A percentile compares a stretch with the other conserved stretches of the same genome.
phyloP scores from a whole-genome alignment of 768 basidiomycete species.

The Naganishia randhawae region DNA sequence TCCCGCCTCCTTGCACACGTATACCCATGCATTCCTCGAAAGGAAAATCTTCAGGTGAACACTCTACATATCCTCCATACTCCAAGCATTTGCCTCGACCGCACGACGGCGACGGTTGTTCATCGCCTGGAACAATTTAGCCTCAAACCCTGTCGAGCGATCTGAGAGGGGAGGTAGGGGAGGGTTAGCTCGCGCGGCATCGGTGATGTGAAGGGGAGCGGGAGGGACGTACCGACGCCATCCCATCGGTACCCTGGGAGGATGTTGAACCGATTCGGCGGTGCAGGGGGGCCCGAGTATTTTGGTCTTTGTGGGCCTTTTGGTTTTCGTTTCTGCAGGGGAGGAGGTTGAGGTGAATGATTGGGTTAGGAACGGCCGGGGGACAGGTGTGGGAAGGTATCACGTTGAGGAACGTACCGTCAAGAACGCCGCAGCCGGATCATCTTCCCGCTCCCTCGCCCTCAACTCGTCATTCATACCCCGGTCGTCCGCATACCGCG shows the following conservation, averaged over 20 bases:
- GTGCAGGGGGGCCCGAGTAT: slow-evolving; percentile 79
- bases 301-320: slow-evolving; percentile 78
- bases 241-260: slow-evolving; percentile 97
- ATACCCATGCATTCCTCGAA: too few species aligned
- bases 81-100: slow-evolving; percentile 75
- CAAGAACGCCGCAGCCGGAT: slow-evolving; percentile 92
- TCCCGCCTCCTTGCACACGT: too few species aligned
- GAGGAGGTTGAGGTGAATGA: not conserved
- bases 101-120: slow-evolving; percentile 71
- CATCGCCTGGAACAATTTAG: slow-evolving; percentile 76
- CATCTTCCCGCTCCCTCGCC: slow-evolving; percentile 84
- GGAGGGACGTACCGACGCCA: slow-evolving; percentile 69
- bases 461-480: slow-evolving; percentile 81
- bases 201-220: not conserved
- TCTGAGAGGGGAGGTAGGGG: slow-evolving; percentile 55
- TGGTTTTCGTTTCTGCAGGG: slow-evolving; percentile 62
- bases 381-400: too few species aligned
- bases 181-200: not conserved
- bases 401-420: slow-evolving; percentile 64
- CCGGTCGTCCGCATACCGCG: slow-evolving; percentile 74
- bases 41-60: too few species aligned
- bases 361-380: not conserved
- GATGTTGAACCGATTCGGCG: slow-evolving; percentile 93
- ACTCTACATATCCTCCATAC: slow-evolving; percentile 86
- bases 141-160: slow-evolving; percentile 89